These are phyloP conservation scores for Yamagishiella unicocca DNA, from an alignment of 139 green algal species.

Conservation along the genomic window DNA sequence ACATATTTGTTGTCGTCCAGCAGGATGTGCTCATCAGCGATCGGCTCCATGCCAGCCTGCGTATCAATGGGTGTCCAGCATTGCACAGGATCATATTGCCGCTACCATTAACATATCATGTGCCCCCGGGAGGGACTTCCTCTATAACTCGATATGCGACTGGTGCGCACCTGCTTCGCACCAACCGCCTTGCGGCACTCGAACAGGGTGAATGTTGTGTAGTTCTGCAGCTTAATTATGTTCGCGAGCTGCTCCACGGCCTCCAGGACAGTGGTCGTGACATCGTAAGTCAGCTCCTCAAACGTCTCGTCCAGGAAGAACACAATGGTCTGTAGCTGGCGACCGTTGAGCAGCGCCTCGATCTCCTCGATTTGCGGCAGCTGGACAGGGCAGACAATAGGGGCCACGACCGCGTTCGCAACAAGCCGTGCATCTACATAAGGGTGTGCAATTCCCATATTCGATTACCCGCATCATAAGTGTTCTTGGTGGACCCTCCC, in stretches of 20 bases:
- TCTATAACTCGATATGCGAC: no score
- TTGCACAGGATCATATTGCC: no score
- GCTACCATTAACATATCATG: no score
- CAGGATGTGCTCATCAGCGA: constrained; percentile 86
- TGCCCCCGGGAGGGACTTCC: no score
- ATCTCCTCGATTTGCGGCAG: constrained; percentile 92
- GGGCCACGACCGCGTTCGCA: no score
- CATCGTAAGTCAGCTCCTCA: constrained; percentile 94
- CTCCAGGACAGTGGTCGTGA: constrained; percentile 89
- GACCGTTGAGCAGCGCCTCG: constrained; percentile 79
- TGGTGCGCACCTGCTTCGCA: constrained; percentile 44
- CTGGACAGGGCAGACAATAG: constrained; percentile 45
- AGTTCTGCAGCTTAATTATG: constrained; percentile 95
- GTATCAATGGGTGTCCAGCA: neutral
- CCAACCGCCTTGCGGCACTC: constrained; percentile 66
- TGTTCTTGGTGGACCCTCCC: no score
- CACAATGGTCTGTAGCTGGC: constrained; percentile 83
- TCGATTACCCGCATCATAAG: no score
- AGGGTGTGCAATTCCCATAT: no score
- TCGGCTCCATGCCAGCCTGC: constrained; percentile 40
- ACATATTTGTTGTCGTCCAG: constrained; percentile 95
- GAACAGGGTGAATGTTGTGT: constrained; percentile 96
- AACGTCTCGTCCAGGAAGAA: constrained; percentile 98
- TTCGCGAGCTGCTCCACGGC: constrained; percentile 89
- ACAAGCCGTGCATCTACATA: no score